These are phyloP conservation scores for Apiotrichum sp. DNA, from an alignment of 1,284 basidiomycete genomes.

Conservation along the genomic window DNA sequence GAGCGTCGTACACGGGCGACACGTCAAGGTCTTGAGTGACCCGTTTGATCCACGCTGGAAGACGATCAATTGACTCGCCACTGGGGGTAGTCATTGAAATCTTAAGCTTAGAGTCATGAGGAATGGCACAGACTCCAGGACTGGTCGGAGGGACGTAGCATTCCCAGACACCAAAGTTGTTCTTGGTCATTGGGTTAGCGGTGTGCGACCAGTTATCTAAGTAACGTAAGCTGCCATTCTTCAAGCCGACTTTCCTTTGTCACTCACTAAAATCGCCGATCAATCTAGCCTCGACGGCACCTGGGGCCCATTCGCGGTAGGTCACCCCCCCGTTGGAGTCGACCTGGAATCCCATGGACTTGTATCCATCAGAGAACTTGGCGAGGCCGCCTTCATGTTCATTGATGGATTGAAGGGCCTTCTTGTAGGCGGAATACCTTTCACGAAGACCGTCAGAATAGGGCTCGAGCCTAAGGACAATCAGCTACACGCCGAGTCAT, in stretches of 20 bases:
- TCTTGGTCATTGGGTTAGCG: slow-evolving; percentile 76
- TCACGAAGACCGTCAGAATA: slow-evolving; percentile 65
- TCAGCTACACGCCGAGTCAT: slow-evolving; percentile 38
- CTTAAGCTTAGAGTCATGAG: slow-evolving; percentile 93
- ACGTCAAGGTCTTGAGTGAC: slow-evolving; percentile 88
- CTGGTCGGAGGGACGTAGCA: slow-evolving; percentile 66
- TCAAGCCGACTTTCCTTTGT: too few relatives aligned
- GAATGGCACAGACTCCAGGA: slow-evolving; percentile 71
- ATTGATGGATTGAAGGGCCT: slow-evolving; percentile 69
- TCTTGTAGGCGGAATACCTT: slow-evolving; percentile 64
- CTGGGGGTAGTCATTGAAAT: slow-evolving; percentile 75
- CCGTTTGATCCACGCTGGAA: slow-evolving; percentile 89
- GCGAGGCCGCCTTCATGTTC: slow-evolving; percentile 81
- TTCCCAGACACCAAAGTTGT: slow-evolving; percentile 90
- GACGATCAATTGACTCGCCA: slow-evolving; percentile 76
- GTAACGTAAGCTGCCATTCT: too few relatives aligned
- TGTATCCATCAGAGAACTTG: slow-evolving; percentile 78
- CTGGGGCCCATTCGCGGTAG: slow-evolving; percentile 96
- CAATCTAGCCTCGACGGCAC: slow-evolving; percentile 70
- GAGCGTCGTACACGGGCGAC: slow-evolving; percentile 88
- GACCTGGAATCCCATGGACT: slow-evolving; percentile 76
- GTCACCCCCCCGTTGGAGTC: slow-evolving; percentile 62
- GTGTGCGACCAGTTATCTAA: slow-evolving; percentile 80
- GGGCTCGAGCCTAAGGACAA: slow-evolving; percentile 57
- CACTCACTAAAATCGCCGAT: slow-evolving; percentile 94